These are phyloP conservation scores for Delonix regia DNA, from an alignment of 306 rosid species.

Conservation along the genomic window DNA sequence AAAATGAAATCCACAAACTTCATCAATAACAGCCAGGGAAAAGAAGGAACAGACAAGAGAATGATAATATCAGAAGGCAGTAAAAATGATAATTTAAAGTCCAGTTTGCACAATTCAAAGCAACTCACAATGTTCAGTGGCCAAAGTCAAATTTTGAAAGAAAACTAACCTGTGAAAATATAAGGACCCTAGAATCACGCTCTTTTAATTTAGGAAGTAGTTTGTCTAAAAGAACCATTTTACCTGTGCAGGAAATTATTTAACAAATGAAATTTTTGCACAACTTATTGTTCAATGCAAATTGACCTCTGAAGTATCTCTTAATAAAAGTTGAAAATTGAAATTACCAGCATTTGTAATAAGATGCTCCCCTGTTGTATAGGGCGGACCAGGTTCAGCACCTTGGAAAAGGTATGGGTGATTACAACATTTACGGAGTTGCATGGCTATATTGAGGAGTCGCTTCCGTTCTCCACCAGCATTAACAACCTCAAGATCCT, in stretches of 20 bases:
- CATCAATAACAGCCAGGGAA: neutral
- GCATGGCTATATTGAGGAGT: slow-evolving; percentile 97
- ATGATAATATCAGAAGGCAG: slow-evolving; percentile 8
- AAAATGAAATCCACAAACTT: slow-evolving; percentile 13
- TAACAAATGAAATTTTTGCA: neutral
- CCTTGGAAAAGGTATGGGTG: slow-evolving; percentile 99
- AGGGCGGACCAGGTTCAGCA: slow-evolving; percentile 99
- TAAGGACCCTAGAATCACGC: slow-evolving; percentile 95
- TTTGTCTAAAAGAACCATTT: slow-evolving; percentile 98
- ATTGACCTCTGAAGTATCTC: slow-evolving; percentile 11
- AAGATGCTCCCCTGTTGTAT: slow-evolving; percentile 93
- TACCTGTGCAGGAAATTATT: slow-evolving; percentile 51
- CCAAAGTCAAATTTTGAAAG: slow-evolving; percentile 20
- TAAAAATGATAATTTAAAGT: neutral
- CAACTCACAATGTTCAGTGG: neutral
- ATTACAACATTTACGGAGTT: slow-evolving; percentile 96
- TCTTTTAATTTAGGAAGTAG: slow-evolving; percentile 96
- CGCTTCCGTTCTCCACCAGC: slow-evolving; percentile 99
- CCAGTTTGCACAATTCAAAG: slow-evolving; percentile 17
- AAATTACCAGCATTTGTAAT: slow-evolving; percentile 85
- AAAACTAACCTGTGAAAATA: slow-evolving; percentile 70
- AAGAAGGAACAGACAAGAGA: neutral
- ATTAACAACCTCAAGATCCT: slow-evolving; percentile 99
- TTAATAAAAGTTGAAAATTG: neutral
- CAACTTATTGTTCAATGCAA: slow-evolving; percentile 14